Conservation (phyloP, 1,284 basidiomycete species). For the Pholiota adiposa region DNA sequence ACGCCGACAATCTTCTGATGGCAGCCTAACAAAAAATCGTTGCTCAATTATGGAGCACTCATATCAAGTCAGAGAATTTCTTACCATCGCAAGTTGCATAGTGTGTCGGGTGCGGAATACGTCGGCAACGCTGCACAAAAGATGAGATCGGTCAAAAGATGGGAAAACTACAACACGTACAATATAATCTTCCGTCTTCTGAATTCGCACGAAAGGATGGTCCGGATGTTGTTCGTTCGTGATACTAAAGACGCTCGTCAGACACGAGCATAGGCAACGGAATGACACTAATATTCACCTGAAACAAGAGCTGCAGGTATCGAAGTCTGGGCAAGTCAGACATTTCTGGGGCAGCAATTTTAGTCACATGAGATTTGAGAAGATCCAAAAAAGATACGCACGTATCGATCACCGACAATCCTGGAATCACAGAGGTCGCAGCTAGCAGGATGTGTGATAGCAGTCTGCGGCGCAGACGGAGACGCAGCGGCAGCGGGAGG, state of each 20-base stretch:
- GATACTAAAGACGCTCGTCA: slow-evolving; percentile 46
- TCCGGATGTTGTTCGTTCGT: slow-evolving; percentile 73
- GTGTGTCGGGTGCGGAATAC: slow-evolving; percentile 35
- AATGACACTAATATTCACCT: slow-evolving; percentile 38
- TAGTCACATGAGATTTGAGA: not conserved
- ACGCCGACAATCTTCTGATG: slow-evolving; percentile 57
- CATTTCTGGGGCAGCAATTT: slow-evolving; percentile 59
- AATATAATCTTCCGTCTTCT: slow-evolving; percentile 59
- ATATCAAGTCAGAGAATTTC: slow-evolving; percentile 8
- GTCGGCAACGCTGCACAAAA: slow-evolving; percentile 26
- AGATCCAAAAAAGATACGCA: slow-evolving; percentile 37
- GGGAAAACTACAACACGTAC: slow-evolving; percentile 35
- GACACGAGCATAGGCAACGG: slow-evolving; percentile 2
- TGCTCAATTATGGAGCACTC: not conserved
- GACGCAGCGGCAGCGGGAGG: not conserved
- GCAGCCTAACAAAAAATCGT: slow-evolving; percentile 44
- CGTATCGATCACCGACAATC: slow-evolving; percentile 71
- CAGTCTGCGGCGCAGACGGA: slow-evolving; percentile 20
- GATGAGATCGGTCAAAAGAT: not conserved
- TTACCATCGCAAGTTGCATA: slow-evolving; percentile 57
- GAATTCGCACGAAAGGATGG: slow-evolving; percentile 78
- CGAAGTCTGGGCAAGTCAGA: slow-evolving; percentile 74
- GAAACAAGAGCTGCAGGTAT: slow-evolving; percentile 76
- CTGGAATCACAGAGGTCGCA: slow-evolving; percentile 79
- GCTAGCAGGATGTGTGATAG: slow-evolving; percentile 57